A percentile compares a stretch with the other conserved stretches of the same genome.
Evolutionary conservation across 225 moss, liverwort and hornwort species (phyloP).

Genomic region (Ulota crispa): DNA sequence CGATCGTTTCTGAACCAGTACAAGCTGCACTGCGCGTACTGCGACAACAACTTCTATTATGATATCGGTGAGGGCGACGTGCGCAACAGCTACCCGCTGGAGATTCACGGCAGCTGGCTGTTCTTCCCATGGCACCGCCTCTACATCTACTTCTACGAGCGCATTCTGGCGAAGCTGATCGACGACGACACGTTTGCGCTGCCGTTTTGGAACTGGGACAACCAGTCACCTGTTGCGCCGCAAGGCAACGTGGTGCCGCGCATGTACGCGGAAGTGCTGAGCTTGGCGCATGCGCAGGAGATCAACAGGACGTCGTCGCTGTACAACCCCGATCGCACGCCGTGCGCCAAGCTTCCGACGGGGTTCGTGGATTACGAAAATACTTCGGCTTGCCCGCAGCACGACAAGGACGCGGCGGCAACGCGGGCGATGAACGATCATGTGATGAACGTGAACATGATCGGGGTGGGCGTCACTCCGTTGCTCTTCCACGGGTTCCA

Average conservation of each 20-base stretch:
- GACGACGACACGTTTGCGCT: slow-evolving; percentile 37
- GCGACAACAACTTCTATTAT: slow-evolving; percentile 36
- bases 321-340: not conserved
- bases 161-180: slow-evolving; percentile 34
- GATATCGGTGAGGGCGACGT: not conserved
- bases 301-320: slow-evolving; percentile 5
- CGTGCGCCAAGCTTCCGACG: not conserved
- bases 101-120: slow-evolving; percentile 44
- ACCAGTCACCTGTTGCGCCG: not conserved
- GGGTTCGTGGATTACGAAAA: not conserved
- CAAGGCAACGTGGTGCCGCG: not conserved
- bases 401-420: not conserved
- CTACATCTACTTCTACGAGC: slow-evolving; percentile 46
- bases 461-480: not conserved
- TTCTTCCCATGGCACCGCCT: slow-evolving; percentile 50
- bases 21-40: slow-evolving; percentile 43
- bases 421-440: slow-evolving; percentile 11
- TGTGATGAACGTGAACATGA: slow-evolving; percentile 13
- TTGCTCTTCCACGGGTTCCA: not conserved
- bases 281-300: not conserved
- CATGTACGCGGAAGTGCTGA: not conserved
- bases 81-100: slow-evolving; percentile 9
- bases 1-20: slow-evolving; percentile 30
- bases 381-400: not conserved
- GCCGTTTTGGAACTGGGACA: slow-evolving; percentile 59